These are phyloP conservation scores for Scenedesmus sp. DNA, from an alignment of 163 green algal species.

Conservation along the genomic window DNA sequence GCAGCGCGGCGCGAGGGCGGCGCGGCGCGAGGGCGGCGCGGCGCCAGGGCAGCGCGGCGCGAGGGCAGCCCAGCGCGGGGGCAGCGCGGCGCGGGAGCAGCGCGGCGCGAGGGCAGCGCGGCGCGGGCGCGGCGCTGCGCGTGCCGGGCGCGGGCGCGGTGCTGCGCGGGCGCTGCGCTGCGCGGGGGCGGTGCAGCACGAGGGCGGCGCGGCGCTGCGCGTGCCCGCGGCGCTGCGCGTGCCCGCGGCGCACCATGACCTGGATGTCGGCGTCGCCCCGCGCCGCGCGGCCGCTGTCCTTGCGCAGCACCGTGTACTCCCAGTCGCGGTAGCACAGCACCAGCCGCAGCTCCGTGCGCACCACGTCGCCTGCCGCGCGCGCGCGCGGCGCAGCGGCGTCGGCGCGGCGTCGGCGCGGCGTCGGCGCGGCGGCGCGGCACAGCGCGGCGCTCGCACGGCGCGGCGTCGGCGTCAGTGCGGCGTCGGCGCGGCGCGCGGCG, in stretches of 20 bases:
- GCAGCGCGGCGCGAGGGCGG: too few relatives aligned
- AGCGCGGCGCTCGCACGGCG: not conserved
- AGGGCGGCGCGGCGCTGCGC: too few relatives aligned
- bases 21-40: too few relatives aligned
- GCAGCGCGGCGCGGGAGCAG: not conserved
- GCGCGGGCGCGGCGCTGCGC: too few relatives aligned
- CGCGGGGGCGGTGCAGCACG: too few relatives aligned
- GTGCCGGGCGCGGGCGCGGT: too few relatives aligned
- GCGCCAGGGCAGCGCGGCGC: too few relatives aligned
- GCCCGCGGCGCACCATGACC: not conserved
- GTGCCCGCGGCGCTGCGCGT: too few relatives aligned
- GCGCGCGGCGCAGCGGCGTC: not conserved
- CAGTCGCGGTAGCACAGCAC: constrained; percentile 21
- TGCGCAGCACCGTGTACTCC: constrained; percentile 40
- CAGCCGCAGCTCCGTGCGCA: constrained; percentile 39
- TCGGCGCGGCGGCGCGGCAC: not conserved
- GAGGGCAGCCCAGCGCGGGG: not conserved
- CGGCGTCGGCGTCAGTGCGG: too few relatives aligned
- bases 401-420: not conserved
- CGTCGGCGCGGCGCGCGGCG: too few relatives aligned
- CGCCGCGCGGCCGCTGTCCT: constrained; percentile 4
- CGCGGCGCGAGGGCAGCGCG: not conserved
- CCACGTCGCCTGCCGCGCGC: constrained; percentile 11
- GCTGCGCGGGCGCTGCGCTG: too few relatives aligned
- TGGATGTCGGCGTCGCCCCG: constrained; percentile 15